Percentiles rank a stretch among this genome's conserved stretches.
These are phyloP conservation scores for Agrocybe pediades DNA, from an alignment of 768 basidiomycete genomes.

Conservation along the genomic window DNA sequence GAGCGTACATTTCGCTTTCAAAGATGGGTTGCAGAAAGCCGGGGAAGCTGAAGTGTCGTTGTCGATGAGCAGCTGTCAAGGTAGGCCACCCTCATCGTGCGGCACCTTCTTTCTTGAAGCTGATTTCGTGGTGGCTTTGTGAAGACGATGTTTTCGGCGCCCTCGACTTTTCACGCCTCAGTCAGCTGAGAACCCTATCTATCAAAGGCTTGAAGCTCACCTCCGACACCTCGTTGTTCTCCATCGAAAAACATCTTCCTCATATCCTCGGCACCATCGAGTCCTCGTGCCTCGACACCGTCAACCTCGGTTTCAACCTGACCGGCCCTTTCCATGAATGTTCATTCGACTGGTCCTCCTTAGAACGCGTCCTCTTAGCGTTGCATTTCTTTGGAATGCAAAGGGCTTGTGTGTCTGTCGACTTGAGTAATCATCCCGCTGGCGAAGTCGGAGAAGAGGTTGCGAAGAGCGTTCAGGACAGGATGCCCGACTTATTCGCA, in stretches of 20 bases:
- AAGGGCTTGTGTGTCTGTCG: background rate
- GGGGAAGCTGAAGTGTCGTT: background rate
- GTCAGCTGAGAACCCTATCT: constrained; percentile 17
- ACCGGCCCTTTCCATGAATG: constrained; percentile 1
- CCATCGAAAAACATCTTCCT: constrained; percentile 16
- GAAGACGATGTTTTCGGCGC: constrained; percentile 15
- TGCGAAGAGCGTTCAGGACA: no score
- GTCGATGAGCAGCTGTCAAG: no score
- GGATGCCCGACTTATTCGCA: no score
- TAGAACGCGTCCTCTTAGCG: constrained; percentile 21
- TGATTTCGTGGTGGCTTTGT: background rate
- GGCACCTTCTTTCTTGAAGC: background rate
- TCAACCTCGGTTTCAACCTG: constrained; percentile 15
- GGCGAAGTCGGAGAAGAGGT: no score
- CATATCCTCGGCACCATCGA: constrained; percentile 23
- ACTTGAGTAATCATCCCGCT: no score
- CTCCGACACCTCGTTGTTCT: background rate
- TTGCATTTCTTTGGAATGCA: constrained; percentile 26
- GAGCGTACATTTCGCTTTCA: background rate
- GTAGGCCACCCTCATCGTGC: no score
- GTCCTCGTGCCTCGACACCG: constrained; percentile 24
- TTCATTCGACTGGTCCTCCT: constrained; percentile 16
- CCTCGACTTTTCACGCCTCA: constrained; percentile 22
- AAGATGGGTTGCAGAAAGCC: background rate
- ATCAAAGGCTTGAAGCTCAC: constrained; percentile 19